Base-by-base conservation (phyloP, 2,329 filamentous ascomycete genomes). In the Colletotrichum magnum region DNA sequence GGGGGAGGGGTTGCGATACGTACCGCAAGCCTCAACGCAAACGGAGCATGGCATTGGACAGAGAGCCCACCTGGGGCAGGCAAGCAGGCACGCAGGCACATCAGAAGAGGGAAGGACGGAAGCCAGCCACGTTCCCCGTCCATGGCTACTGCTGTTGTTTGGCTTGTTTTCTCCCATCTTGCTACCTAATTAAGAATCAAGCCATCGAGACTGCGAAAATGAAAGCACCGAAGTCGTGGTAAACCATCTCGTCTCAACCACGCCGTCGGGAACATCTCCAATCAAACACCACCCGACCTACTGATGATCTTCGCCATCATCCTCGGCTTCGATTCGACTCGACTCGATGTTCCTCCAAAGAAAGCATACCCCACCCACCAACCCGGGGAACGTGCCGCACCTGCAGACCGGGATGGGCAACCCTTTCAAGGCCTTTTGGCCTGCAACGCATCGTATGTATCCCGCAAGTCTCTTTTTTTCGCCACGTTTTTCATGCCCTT, bases 401-500 rank as follows among this genome's bases (percentile, higher is more conserved):
- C 28, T 2, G 24, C 16, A 6, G 43, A 28, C 21, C 12, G 21
- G 54, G 18, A 24, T 43, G 36, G 21, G 39, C 7, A 13, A 9
- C 18, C 15, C n/a, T 45, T 15, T 15, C 32, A 43, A 9, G 5
- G 32, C 21, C 21, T 24, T 24, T 24, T 24, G 21, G 21, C 26
- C 26, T 54, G 26, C 51, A 32, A 36, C 7, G 12, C 41, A 32
- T 47, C 56, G 36, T 36, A 53, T 52, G 24, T 50, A 52, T 50
- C 36, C 47, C 10, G 52, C 52, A 45, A 48, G 59, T 58, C 53
- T 26, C 43, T 36, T 32, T 24, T 21, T 21, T 53, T 36, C 52
- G 59, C 52, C 60, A 64, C 64, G 64, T 64, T 58, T 47, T 50
- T 41, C 13, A 43, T 36, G 32, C 32, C 39, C 18, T 26, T 24